These are phyloP conservation scores for Colletotrichum sp. DNA, from an alignment of 2,329 filamentous ascomycete genomes.

Conservation along the genomic window DNA sequence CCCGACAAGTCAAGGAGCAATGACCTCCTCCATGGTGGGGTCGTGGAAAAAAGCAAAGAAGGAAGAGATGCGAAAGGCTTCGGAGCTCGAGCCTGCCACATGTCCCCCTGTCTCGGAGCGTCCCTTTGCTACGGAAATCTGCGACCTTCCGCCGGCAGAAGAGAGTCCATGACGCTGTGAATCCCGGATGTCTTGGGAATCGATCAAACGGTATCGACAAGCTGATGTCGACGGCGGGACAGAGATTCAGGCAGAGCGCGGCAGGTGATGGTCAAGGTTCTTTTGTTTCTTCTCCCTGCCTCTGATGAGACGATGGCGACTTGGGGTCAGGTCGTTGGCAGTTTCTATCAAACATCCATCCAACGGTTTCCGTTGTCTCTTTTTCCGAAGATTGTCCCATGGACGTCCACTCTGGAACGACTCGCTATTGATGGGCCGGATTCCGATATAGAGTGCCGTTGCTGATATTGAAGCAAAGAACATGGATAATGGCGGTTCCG, in stretches of 20 bases:
- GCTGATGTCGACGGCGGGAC: background rate
- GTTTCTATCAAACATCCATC: background rate
- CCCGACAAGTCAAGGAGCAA: background rate
- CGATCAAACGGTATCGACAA: background rate
- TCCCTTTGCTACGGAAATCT: slow-evolving; percentile 9
- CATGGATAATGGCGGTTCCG: background rate
- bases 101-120: slow-evolving; percentile 3
- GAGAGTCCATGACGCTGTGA: background rate
- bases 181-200: background rate
- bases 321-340: background rate
- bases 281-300: background rate
- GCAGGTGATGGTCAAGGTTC: background rate
- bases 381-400: background rate
- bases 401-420: background rate
- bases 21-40: background rate
- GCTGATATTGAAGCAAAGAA: background rate
- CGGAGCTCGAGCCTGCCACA: background rate
- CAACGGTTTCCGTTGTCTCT: background rate
- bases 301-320: background rate
- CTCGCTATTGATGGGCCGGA: background rate
- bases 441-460: slow-evolving; percentile 1
- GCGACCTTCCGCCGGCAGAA: background rate
- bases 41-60: slow-evolving; percentile 3
- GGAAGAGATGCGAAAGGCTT: slow-evolving; percentile 1
- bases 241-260: background rate